phyloP scores from a whole-genome alignment of 2,329 filamentous ascomycete species.

The Pseudocercospora ulei region DNA sequence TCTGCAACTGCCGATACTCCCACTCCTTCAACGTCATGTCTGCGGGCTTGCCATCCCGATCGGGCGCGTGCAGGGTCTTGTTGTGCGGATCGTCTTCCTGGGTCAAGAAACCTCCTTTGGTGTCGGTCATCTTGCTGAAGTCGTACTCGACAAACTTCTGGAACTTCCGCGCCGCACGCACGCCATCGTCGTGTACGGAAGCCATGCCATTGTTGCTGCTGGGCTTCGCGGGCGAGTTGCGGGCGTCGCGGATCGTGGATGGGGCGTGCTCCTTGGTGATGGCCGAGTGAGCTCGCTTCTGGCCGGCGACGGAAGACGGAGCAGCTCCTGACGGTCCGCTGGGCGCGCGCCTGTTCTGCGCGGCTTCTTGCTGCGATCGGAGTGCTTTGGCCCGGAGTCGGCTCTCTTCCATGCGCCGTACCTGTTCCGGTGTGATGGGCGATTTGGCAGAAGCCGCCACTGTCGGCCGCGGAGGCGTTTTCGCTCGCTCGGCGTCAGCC shows the following conservation, averaged over 20 bases:
- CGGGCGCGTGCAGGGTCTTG: conserved; percentile 55
- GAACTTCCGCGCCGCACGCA: conserved; percentile 76
- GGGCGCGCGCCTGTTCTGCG: conserved; percentile 33
- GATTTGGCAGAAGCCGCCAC: conserved; percentile 36
- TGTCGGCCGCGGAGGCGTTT: conserved; percentile 42
- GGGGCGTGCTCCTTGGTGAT: conserved; percentile 46
- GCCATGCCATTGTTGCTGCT: conserved; percentile 30
- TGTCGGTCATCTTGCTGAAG: conserved; percentile 95
- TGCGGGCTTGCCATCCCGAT: conserved; percentile 56
- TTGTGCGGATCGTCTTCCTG: conserved; percentile 85
- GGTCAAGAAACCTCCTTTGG: conserved; percentile 90
- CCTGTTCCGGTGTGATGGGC: conserved; percentile 52
- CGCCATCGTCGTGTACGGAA: conserved; percentile 42
- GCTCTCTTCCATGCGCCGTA: conserved; percentile 63
- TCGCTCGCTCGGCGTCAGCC: conserved; percentile 36
- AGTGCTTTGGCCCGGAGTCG: conserved; percentile 81
- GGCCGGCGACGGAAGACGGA: conserved; percentile 43
- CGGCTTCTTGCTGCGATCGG: conserved; percentile 61
- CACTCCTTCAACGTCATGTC: conserved; percentile 87
- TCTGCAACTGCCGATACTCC: conserved; percentile 71
- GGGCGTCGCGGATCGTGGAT: conserved; percentile 59
- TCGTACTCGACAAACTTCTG: conserved; percentile 95
- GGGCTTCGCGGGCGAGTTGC: conserved; percentile 34
- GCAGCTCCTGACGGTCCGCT: conserved; percentile 13
- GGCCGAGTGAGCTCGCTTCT: conserved; percentile 61